Base-by-base conservation (phyloP, 106 monocot species). In the Dioscorea dumetorum region DNA sequence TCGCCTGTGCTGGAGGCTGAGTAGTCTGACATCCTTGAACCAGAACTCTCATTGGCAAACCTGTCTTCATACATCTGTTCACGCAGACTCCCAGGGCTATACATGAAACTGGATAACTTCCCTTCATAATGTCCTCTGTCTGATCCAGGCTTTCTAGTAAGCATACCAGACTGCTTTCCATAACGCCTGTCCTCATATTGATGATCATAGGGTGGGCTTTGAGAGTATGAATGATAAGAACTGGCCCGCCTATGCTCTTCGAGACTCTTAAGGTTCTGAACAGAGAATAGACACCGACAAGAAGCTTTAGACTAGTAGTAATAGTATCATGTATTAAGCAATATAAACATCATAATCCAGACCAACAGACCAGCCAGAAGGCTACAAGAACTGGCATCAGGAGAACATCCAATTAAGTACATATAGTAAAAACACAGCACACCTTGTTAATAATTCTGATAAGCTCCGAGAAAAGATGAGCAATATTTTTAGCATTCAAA, bases 101-200 rank as follows among this genome's bases (percentile, higher is more conserved):
- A 81, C 19, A 84, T 33, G 62, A 87, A 77, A 73, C 77, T 81
- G 66, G 92, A 77, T 4, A 84, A 24, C 67, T 91, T 97, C 75
- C 86, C 88, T 63, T 85, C 91, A 78, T 90, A 90, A 69, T 54
- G 74, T n/a, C 84, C 84, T 54, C 82, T 50, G 62, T 93, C 92
- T 62, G 97, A 99, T 62, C 97, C 97, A 60, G 89, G 82, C 57
- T 88, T 92, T 72, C 92, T 87, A 70, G 74, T 81, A 21, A 89
- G 78, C 74, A 85, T 77, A 67, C 71, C 80, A 64, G 71, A 63
- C 65, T 73, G 82, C 60, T 84, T 99, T 35, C 97, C 92, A 83
- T 85, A 77, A n/a, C 68, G 82, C 54, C 92, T 83, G 60, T 97
- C 92, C 82, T 85, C 88, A 31, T 85, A 89, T 69, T 89, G 88